Base-by-base conservation (phyloP, 2,329 filamentous ascomycete species). In the Cryphonectria nitschkei region DNA sequence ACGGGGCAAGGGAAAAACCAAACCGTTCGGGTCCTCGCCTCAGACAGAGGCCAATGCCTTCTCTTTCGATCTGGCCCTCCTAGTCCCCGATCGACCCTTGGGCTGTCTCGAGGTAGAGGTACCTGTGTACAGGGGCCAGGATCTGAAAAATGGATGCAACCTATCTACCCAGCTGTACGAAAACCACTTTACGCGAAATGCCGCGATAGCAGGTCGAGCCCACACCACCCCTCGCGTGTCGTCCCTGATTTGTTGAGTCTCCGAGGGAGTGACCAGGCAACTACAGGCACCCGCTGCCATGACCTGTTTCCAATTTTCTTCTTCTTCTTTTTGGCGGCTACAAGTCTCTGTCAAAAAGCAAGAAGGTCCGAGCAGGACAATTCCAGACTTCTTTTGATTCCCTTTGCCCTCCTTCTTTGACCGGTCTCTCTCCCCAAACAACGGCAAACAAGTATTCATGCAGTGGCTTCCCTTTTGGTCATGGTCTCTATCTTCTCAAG, bases 121-220 rank as follows among this genome's bases (percentile, higher is more conserved):
- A 43, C 41, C 16, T 43, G 46, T 46, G 34, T 26, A 46, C 65
- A 70, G 65, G 71, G 71, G 68, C 39, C 39, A 66, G 70, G 67
- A 52, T 61, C 39, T 32, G 50, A 56, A 46, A 70, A 46, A 70
- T 52, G 61, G 58, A 61, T 70, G 64, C 72, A 72, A 70, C 72
- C 56, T 14, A 54, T 64, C 66, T 67, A 54, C 13, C 16, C 19
- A 26, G 8, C 66, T 43, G 68, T 67, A 68, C 64, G 65, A 70
- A 74, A 76, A 77, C 74, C 77, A 78, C 77, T 79, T 76, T 77
- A 79, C 77, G 74, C 77, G 76, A 76, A 71, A 73, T 74, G 74
- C 74, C 75, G 74, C 75, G 73, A 71, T 70, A 68, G 74, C 75
- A 76, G 73, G 75, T 77, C 73, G 46, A 73, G 69, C 66, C 68